phyloP scores from a whole-genome alignment of 1,284 basidiomycete species.

The Baeospora myosura region DNA sequence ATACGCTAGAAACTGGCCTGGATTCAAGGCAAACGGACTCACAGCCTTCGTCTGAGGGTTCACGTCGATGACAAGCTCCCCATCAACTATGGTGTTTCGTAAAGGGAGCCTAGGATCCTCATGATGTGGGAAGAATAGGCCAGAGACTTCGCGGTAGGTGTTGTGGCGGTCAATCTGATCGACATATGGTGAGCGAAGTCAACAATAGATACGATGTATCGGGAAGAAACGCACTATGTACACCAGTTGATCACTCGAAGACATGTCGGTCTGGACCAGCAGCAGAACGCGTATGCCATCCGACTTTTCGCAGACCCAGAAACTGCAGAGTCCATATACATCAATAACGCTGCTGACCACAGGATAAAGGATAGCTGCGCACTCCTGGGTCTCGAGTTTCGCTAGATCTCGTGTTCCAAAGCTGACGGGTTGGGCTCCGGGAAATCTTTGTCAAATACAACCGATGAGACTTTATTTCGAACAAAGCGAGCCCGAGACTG shows the following conservation, averaged over 20 bases:
- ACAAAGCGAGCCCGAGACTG: constrained; percentile 11
- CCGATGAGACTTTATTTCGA: constrained; percentile 4
- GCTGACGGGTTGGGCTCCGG: constrained; percentile 90
- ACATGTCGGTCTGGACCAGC: constrained; percentile 69
- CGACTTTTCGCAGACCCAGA: constrained; percentile 99
- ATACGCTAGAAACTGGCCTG: constrained; percentile 2
- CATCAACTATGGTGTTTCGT: constrained; percentile 83
- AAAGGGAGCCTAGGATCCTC: constrained; percentile 60
- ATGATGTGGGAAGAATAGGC: constrained; percentile 86
- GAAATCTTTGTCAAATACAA: constrained; percentile 53
- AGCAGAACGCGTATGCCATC: constrained; percentile 92
- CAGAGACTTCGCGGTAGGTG: constrained; percentile 66
- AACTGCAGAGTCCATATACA: constrained; percentile 44
- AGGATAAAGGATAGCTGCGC: constrained; percentile 22
- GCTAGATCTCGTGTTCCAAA: constrained; percentile 67
- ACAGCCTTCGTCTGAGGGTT: constrained; percentile 69
- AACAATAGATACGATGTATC: constrained; percentile 1
- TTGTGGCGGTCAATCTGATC: constrained; percentile 92
- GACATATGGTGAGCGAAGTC: background rate
- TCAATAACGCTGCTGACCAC: constrained; percentile 4
- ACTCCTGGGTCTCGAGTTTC: constrained; percentile 82
- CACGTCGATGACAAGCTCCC: constrained; percentile 89
- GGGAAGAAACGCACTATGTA: constrained; percentile 66
- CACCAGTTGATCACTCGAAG: constrained; percentile 62
- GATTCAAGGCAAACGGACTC: constrained; percentile 40